Base-by-base conservation (phyloP, 2,329 filamentous ascomycete genomes). In the Aspergillus caelatus region DNA sequence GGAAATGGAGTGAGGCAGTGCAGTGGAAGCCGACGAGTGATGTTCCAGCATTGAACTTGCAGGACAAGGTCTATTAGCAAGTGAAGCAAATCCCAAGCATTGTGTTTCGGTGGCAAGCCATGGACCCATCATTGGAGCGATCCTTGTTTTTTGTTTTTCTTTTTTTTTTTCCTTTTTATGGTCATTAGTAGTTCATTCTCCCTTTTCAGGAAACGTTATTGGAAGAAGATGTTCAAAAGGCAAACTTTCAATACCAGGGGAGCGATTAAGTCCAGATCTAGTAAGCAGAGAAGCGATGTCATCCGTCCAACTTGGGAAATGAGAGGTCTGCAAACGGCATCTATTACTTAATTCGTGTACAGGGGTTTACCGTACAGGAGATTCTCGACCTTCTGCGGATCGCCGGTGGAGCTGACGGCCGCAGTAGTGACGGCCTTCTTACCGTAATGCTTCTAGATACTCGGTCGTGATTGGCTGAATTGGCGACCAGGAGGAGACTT, bases 1-100 rank as follows among this genome's bases (percentile, higher is more conserved):
- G 36, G 58, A 58, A 41, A 53, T 39, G 53, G 45, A 71, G 23
- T 72, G 74, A 74, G 74, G 74, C 74, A 74, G 74, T 75, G 74
- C 74, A 75, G 67, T 60, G 64, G 63, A 67, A 26, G 41, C 50
- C 9, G 62, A 64, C 66, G 63, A 68, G 68, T 67, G 61, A 68
- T 50, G 61, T 67, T 65, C 62, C 65, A 65, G 64, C 58, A 59
- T 57, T 60, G 60, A 59, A 62, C 57, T 52, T 60, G 62, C 61
- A 59, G 62, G 23, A 57, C 61, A 53, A 53, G 39, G 60, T 59
- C 53, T 34, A 36, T 61, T 63, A 46, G 32, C 11, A 53, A 43
- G 52, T 55, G 52, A 57, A 60, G 43, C 34, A 46, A 61, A 57
- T 28, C 58, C 48, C n/a, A 53, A 50, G 52, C 52, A 55, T 55